Evolutionary conservation across 768 basidiomycete genomes (phyloP), one percentile per base, ranked within the genome.

Genomic region (Leccinum variicolor): DNA sequence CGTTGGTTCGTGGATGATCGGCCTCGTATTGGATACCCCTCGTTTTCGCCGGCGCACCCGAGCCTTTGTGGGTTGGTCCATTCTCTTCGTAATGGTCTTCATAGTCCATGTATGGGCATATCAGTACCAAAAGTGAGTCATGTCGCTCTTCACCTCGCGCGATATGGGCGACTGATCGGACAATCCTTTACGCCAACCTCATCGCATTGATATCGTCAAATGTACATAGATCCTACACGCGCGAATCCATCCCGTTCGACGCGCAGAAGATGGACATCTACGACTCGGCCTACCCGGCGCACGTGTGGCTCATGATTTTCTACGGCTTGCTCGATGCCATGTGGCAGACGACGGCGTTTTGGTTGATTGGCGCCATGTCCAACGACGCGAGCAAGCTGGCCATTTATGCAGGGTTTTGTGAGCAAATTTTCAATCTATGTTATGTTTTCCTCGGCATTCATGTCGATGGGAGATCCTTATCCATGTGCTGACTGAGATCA

Each of bases 301-400:
- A 78, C 52, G 74, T 85, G 6, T 79, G 79, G 73, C 71, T 92
- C 6, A 91, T 85, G 71, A 81, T 89, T 61, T 82, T 85, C 72
- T 89, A 84, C 60, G 88, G 90, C 26, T 66, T 92, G 11, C 77
- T 91, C 58, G 92, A 93, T 61, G 78, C 90, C 2, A 86, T 90
- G 83, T 93, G 90, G 89, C 92, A 93, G 69, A 91, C 88, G 1
- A 84, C 84, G 0, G 84, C 85, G 6, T 90, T 91, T 69, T 90
- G 89, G 88, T 76, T 89, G 63, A 86, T 90, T 82, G 90, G 90
- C 41, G 86, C 88, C 13, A 89, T 94, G 86, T 89, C 88, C 21
- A 92, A 92, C 62, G 85, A 92, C 69, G 84, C 88, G 8, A 82
- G 79, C 2, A 90, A 90, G 68, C 81, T 94, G 21, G 90, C 90